Evolutionary conservation across 2,329 filamentous ascomycete species (phyloP).

Genomic region (Fusarium heterosporum): DNA sequence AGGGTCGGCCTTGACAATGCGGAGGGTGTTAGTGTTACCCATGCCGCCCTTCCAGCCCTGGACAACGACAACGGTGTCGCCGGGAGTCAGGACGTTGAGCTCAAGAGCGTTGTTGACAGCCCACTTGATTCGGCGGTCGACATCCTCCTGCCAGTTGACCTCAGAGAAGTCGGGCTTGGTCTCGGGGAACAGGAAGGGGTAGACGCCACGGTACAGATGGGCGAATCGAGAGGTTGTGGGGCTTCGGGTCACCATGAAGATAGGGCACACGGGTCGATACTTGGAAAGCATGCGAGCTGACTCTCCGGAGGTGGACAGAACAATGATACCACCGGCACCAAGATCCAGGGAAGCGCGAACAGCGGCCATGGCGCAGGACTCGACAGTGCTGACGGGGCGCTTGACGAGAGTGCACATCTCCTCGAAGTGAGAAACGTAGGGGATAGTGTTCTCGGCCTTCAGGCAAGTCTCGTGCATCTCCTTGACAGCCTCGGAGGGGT

Average conservation of each 20-base stretch:
- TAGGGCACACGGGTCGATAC: constrained; percentile 98
- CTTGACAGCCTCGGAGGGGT: constrained; percentile 89
- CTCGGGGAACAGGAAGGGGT: constrained; percentile 95
- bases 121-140: constrained; percentile 98
- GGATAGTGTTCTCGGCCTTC: constrained; percentile 96
- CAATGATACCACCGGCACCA: constrained; percentile 95
- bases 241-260: constrained; percentile 98
- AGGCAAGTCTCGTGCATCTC: constrained; percentile 99
- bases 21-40: constrained; percentile 88
- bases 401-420: constrained; percentile 88
- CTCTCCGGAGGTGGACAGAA: constrained; percentile 93
- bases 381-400: constrained; percentile 86
- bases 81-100: constrained; percentile 78
- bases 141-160: constrained; percentile 98
- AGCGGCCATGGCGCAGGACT: constrained; percentile 97
- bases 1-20: constrained; percentile 71
- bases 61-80: constrained; percentile 83
- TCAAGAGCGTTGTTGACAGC: constrained; percentile 88
- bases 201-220: constrained; percentile 97
- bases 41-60: constrained; percentile 93
- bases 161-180: constrained; percentile 93
- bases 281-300: constrained; percentile 97
- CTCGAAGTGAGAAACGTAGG: constrained; percentile 96
- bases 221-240: constrained; percentile 85
- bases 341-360: constrained; percentile 96